Evolutionary conservation across 208 protist species (phyloP), one percentile per base, ranked within the genome.

Genomic region (Wallacemonas sp.): DNA sequence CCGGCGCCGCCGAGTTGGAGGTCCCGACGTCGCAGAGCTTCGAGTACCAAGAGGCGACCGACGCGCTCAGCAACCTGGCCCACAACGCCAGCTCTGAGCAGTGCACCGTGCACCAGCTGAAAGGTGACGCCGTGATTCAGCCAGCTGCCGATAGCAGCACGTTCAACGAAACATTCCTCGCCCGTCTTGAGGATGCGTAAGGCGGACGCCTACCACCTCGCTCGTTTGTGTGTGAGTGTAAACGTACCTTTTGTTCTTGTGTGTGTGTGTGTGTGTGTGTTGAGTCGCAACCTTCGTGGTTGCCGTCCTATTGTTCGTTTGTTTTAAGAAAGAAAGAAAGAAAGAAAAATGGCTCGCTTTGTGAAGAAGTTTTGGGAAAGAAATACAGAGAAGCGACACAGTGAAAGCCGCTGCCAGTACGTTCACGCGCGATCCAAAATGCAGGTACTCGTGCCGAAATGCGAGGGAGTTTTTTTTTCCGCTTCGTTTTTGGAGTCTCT

Each of bases 11-110:
- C 2, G 83, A 75, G 23, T 46, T 69, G 17, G 80, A 88, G 44
- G 68, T 85, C 19, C 71, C 80, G 11, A 68, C 63, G 39, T 78
- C 81, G 26, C 79, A 81, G 36, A 19, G 72, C 19, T 96, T 96
- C 65, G 87, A 92, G 72, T 67, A 76, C 70, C 87, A 92, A 58
- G 87, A 93, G 47, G 83, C 90, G 21, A 84, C 82, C 1, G 90
- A 96, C 71, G 80, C 87, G 1, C 72, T 96, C 47, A 90, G 81
- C 76, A 96, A 96, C 73, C 70, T 96, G 33, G 81, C 71, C 43
- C 85, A 91, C 74, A 90, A 87, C 67, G 69, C 72, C 8, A 74
- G 82, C 5, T 62, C 47, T 21, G 58, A 67, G 16, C 36, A 56
- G 33, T 76, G 77, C 54, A 61, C 36, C 23, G 65, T 41, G 11